Percentiles rank a stretch among this genome's conserved stretches.
These are phyloP conservation scores for Aspergillus tanneri DNA, from an alignment of 2,329 filamentous ascomycete species.

Conservation along the genomic window DNA sequence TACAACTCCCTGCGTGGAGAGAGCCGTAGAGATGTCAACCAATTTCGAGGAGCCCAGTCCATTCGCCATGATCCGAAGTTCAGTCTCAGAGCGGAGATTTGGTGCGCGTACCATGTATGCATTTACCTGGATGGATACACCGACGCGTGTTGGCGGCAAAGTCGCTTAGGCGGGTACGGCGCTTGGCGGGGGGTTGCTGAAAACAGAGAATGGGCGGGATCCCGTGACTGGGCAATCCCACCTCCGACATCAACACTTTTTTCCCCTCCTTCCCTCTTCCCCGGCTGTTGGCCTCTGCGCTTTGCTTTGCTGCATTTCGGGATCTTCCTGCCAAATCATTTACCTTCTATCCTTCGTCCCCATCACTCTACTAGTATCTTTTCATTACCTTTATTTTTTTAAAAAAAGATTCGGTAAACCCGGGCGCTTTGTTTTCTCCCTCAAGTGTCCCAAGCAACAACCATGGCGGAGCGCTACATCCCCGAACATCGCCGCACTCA, in stretches of 20 bases:
- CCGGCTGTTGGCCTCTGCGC: slow-evolving; percentile 7
- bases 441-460: slow-evolving; percentile 39
- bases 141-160: slow-evolving; percentile 18
- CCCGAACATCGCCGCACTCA: slow-evolving; percentile 98
- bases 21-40: slow-evolving; percentile 49
- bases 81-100: neutral
- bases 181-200: slow-evolving; percentile 18
- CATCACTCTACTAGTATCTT: slow-evolving; percentile 5
- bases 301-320: slow-evolving; percentile 16
- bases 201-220: slow-evolving; percentile 22
- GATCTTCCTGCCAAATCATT: slow-evolving; percentile 27
- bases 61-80: neutral
- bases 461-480: slow-evolving; percentile 98
- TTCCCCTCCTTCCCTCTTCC: slow-evolving; percentile 25
- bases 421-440: slow-evolving; percentile 34
- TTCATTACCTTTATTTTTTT: slow-evolving; percentile 22
- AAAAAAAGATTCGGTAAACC: slow-evolving; percentile 23
- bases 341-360: slow-evolving; percentile 12
- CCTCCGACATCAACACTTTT: slow-evolving; percentile 22
- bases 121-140: neutral
- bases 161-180: slow-evolving; percentile 28
- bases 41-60: slow-evolving; percentile 37
- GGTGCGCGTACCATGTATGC: neutral
- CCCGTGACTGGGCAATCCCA: slow-evolving; percentile 25
- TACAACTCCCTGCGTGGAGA: slow-evolving; percentile 37